A percentile compares a stretch with the other conserved stretches of the same genome.
Evolutionary conservation across 108 stramenopile genomes (phyloP).

Genomic region (Schizochytrium sp.): DNA sequence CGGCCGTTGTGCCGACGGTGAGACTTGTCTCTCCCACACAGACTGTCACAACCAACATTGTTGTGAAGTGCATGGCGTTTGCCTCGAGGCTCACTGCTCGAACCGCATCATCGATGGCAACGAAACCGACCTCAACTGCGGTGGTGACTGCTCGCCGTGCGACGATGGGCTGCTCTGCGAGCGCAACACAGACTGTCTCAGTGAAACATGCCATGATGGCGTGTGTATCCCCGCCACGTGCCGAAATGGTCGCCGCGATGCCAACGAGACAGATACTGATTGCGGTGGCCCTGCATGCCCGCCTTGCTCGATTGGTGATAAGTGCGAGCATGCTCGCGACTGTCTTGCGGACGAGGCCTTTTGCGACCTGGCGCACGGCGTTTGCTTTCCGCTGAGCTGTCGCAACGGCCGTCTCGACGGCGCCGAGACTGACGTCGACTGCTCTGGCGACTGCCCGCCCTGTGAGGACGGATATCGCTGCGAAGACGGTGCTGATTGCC

Average conservation of each 20-base stretch:
- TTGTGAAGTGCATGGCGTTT: not conserved
- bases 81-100: not conserved
- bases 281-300: constrained; percentile 18
- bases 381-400: not conserved
- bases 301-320: not conserved
- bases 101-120: constrained; percentile 1
- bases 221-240: not conserved
- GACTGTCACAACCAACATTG: not conserved
- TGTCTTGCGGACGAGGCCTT: not conserved
- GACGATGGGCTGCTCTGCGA: not conserved
- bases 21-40: not conserved
- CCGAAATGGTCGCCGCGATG: constrained; percentile 10
- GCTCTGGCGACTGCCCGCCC: not conserved
- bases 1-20: not conserved
- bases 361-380: not conserved
- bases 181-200: constrained; percentile 7
- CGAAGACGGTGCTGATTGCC: not conserved
- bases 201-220: not conserved
- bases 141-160: not conserved
- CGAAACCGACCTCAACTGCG: constrained; percentile 25
- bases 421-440: constrained; percentile 12
- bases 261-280: constrained; percentile 14
- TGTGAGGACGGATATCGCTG: not conserved
- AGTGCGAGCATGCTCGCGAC: not conserved
- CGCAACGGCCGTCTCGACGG: constrained; percentile 15